phyloP scores from a whole-genome alignment of 805 yeast species.

The Geotrichum ghanense region DNA sequence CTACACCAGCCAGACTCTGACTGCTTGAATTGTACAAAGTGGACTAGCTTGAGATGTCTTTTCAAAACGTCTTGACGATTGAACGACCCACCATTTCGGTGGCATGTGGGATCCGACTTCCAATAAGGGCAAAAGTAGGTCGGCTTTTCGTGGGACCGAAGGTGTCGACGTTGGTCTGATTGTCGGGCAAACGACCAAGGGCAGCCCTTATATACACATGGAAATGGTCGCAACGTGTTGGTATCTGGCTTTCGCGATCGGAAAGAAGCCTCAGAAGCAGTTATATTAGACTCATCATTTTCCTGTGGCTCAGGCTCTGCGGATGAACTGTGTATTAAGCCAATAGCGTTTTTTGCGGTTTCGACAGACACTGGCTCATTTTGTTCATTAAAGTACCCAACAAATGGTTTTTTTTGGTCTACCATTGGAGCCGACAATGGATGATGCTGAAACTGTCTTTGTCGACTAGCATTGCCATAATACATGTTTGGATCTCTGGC shows the following conservation, averaged over 20 bases:
- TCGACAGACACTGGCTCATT: neutral
- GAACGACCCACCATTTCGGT: slow-evolving; percentile 66
- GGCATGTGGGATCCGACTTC: slow-evolving; percentile 59
- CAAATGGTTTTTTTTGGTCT: no score
- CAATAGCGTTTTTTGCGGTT: no score
- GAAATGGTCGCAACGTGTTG: slow-evolving; percentile 20
- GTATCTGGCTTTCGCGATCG: neutral
- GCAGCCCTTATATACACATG: slow-evolving; percentile 34
- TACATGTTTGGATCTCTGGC: neutral
- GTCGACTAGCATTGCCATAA: neutral
- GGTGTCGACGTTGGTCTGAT: slow-evolving; percentile 58
- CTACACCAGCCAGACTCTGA: slow-evolving; percentile 61
- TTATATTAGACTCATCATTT: neutral
- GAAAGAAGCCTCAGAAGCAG: neutral
- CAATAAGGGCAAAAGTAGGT: slow-evolving; percentile 64
- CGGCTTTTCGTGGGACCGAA: slow-evolving; percentile 55
- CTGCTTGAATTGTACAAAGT: slow-evolving; percentile 38
- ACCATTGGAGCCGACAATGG: neutral
- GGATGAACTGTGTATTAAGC: no score
- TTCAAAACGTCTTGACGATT: slow-evolving; percentile 64
- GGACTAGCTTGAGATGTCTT: slow-evolving; percentile 60
- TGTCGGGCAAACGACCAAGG: slow-evolving; percentile 61
- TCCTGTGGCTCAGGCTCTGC: neutral
- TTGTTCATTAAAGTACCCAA: no score
- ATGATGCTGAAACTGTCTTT: neutral